Conservation (phyloP, 2,329 filamentous ascomycete genomes). For the Sporothrix brasiliensis region DNA sequence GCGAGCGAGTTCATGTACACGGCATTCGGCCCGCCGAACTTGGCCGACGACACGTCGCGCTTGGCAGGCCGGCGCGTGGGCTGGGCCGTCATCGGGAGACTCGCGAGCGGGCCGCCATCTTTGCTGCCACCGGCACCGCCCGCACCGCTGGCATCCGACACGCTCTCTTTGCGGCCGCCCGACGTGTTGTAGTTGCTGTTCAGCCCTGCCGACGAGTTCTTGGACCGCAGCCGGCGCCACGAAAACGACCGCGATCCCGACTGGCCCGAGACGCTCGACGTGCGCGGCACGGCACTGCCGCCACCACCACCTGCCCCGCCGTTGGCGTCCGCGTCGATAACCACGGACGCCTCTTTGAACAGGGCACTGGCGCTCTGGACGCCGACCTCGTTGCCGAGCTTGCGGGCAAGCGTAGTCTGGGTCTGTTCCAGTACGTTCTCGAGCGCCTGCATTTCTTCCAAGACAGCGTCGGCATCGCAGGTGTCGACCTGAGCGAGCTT, state of each 20-base stretch:
- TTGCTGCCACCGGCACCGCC: slow-evolving; percentile 4
- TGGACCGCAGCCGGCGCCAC: slow-evolving; percentile 86
- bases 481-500: slow-evolving; percentile 84
- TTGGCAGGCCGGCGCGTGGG: slow-evolving; percentile 70
- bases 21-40: slow-evolving; percentile 81
- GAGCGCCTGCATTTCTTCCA: slow-evolving; percentile 91
- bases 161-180: slow-evolving; percentile 47
- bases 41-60: slow-evolving; percentile 67
- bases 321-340: slow-evolving; percentile 50
- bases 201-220: slow-evolving; percentile 74
- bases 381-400: slow-evolving; percentile 90
- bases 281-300: slow-evolving; percentile 51
- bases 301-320: neutral
- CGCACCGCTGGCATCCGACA: slow-evolving; percentile 48
- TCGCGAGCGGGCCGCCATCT: slow-evolving; percentile 55
- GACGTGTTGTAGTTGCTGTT: slow-evolving; percentile 52
- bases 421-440: slow-evolving; percentile 86
- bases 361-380: slow-evolving; percentile 71
- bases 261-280: slow-evolving; percentile 69
- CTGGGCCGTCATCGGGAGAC: slow-evolving; percentile 73
- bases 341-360: slow-evolving; percentile 69
- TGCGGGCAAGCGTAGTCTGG: slow-evolving; percentile 74
- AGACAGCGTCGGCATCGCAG: slow-evolving; percentile 84
- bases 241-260: slow-evolving; percentile 76
- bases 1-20: slow-evolving; percentile 91